These are phyloP conservation scores for Metarhizium guizhouense DNA, from an alignment of 2,329 filamentous ascomycete genomes.

Conservation along the genomic window DNA sequence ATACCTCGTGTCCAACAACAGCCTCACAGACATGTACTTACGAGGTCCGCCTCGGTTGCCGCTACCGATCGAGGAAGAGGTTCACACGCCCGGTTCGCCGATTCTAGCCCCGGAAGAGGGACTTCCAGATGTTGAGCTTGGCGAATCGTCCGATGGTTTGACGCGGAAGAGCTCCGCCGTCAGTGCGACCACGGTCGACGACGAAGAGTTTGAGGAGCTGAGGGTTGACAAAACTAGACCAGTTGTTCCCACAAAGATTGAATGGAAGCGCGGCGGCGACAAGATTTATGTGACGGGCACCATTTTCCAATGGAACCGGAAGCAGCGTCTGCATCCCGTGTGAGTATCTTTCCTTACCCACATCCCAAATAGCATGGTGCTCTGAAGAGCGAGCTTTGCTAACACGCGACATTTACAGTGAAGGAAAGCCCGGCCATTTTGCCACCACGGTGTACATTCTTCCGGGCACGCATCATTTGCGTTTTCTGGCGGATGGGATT, in stretches of 20 bases:
- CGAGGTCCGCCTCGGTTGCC: conserved; percentile 78
- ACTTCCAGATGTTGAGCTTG: conserved; percentile 39
- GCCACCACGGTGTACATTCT: conserved; percentile 74
- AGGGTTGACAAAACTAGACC: conserved; percentile 65
- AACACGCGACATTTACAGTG: conserved; percentile 24
- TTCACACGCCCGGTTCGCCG: conserved; percentile 81
- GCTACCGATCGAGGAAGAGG: conserved; percentile 86
- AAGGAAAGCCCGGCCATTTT: conserved; percentile 54
- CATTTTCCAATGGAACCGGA: conserved; percentile 95
- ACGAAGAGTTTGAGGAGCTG: conserved; percentile 70
- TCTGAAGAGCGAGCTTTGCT: neutral
- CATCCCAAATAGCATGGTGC: neutral
- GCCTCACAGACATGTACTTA: conserved; percentile 55
- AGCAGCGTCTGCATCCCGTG: conserved; percentile 79
- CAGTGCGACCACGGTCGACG: conserved; percentile 60
- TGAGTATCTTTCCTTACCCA: conserved; percentile 40
- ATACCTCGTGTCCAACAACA: conserved; percentile 41
- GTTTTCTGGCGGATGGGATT: conserved; percentile 89
- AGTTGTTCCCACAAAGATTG: conserved; percentile 73
- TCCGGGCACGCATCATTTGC: conserved; percentile 91
- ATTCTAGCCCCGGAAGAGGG: conserved; percentile 66
- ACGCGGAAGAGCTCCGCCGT: conserved; percentile 48
- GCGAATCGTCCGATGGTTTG: conserved; percentile 40
- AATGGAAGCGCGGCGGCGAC: conserved; percentile 76
- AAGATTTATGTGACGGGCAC: conserved; percentile 96